Evolutionary conservation across 2,329 filamentous ascomycete species (phyloP), one percentile per base, ranked within the genome.

Genomic region (Helotiales sp.): DNA sequence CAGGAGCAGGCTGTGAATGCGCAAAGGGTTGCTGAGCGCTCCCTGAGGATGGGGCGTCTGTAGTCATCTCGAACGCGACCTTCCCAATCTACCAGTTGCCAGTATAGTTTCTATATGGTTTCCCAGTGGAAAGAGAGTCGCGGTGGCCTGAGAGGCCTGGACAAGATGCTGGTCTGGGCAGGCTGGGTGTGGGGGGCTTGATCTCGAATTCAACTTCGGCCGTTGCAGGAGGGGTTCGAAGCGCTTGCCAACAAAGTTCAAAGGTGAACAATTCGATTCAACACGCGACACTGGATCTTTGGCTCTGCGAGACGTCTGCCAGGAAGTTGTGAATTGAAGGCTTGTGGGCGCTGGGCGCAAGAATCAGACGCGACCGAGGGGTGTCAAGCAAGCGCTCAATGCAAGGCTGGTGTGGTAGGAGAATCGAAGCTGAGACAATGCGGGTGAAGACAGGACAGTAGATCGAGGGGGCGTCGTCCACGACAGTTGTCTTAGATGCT

Each of bases 11-110:
- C 55, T 76, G 75, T 15, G 75, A 71, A 32, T 63, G 68, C 30
- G 71, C 69, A 61, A 76, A 75, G 50, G 74, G 67, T 64, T 76
- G 72, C 50, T 76, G 75, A 24, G 73, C 63, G 57, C 73, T 75
- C 10, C 75, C 72, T 26, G 72, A 65, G 26, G 57, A 59, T 52
- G 70, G 60, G 32, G 67, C 61, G 28, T 75, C 73, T 43, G 75
- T 72, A 52, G 71, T 50, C 74, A 76, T 77, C 20, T 64, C 70
- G 65, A 65, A 65, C 43, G 52, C 59, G 60, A 47, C 50, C 43
- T 61, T 67, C 64, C 28, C 45, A 62, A 54, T 69, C 65, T 69
- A 66, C 69, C 60, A 50, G 69, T 67, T 58, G 66, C 66, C 68
- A 59, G 61, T 61, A 62, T 57, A 59, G 61, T 47, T 26, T n/a